A percentile compares a stretch with the other conserved stretches of the same genome.
These are phyloP conservation scores for Postia placenta DNA, from an alignment of 768 basidiomycete species.

Conservation along the genomic window DNA sequence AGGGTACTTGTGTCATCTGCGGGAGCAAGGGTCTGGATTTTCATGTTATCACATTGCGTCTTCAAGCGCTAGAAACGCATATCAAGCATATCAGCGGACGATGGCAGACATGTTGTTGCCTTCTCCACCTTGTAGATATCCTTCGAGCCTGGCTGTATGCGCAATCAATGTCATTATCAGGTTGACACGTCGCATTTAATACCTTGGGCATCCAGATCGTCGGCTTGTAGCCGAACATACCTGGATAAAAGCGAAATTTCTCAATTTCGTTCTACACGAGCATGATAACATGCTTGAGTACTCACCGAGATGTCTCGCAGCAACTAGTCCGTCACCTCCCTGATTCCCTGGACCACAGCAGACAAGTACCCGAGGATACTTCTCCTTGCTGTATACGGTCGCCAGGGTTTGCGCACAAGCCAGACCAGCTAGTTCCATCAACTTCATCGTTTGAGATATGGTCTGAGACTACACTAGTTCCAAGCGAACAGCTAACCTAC, in stretches of 20 bases:
- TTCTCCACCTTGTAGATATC: slow-evolving; percentile 79
- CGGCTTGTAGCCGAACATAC: slow-evolving; percentile 88
- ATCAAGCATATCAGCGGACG: no score
- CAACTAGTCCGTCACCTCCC: slow-evolving; percentile 95
- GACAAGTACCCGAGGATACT: slow-evolving; percentile 77
- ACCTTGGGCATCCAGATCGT: slow-evolving; percentile 95
- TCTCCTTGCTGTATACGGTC: slow-evolving; percentile 63
- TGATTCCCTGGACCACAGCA: slow-evolving; percentile 98
- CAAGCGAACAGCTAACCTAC: slow-evolving; percentile 27
- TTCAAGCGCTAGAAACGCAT: slow-evolving; percentile 56
- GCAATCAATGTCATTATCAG: slow-evolving; percentile 45
- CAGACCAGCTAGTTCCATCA: slow-evolving; percentile 95
- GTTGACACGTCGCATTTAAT: background rate
- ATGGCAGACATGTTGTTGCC: background rate
- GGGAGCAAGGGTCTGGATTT: slow-evolving; percentile 63
- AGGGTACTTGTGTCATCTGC: slow-evolving; percentile 42
- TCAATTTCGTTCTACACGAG: background rate
- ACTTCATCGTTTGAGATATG: slow-evolving; percentile 33
- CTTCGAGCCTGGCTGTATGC: slow-evolving; percentile 79
- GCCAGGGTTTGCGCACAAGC: slow-evolving; percentile 88
- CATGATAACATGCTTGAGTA: slow-evolving; percentile 4
- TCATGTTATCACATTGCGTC: slow-evolving; percentile 85
- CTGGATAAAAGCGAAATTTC: slow-evolving; percentile 29
- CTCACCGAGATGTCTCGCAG: slow-evolving; percentile 85
- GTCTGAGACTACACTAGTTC: background rate